A percentile compares a stretch with the other conserved stretches of the same genome.
Evolutionary conservation across 768 basidiomycete species (phyloP).

Genomic region (Lentinula aciculospora): DNA sequence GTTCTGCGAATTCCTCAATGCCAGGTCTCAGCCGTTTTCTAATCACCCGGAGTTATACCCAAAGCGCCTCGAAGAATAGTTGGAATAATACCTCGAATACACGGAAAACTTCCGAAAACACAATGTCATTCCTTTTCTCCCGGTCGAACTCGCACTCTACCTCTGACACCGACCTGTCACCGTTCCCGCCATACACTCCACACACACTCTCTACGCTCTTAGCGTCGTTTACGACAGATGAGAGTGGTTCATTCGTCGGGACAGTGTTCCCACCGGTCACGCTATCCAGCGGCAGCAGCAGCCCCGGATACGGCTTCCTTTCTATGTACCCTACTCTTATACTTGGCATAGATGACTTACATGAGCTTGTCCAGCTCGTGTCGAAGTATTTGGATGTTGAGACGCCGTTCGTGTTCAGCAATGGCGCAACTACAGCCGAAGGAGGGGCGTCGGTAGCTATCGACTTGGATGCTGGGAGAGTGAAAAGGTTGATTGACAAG

Average conservation of each 20-base stretch:
- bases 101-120: background rate
- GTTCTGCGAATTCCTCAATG: no score
- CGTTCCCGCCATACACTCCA: background rate
- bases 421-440: background rate
- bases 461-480: background rate
- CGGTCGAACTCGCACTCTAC: background rate
- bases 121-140: background rate
- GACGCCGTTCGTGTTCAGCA: background rate
- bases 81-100: background rate
- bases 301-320: background rate
- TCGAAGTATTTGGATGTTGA: background rate
- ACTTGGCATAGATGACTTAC: background rate
- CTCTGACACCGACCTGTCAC: background rate
- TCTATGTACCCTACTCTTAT: background rate
- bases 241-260: background rate
- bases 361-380: background rate
- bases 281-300: no score
- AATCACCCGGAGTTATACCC: no score
- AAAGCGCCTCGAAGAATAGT: no score
- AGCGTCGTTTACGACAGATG: background rate
- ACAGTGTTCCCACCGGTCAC: background rate
- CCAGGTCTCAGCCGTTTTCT: no score
- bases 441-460: background rate
- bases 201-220: background rate
- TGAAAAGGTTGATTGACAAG: background rate